phyloP scores from a whole-genome alignment of 2,329 filamentous ascomycete species.

The Ophiostoma novo-ulmi region DNA sequence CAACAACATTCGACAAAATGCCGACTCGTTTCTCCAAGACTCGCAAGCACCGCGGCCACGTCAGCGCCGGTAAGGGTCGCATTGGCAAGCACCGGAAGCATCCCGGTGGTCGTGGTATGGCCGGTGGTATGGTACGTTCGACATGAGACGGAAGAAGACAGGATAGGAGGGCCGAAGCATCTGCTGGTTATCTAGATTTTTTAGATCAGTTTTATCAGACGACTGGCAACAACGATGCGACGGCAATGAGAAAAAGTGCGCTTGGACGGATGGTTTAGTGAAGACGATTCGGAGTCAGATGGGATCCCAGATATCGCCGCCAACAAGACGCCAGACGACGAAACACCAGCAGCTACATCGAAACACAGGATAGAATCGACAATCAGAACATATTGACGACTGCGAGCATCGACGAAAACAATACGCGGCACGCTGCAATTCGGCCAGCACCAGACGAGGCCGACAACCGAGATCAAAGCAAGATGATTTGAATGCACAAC shows the following conservation, averaged over 20 bases:
- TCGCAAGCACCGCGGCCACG: conserved; percentile 89
- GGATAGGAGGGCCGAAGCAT: background rate
- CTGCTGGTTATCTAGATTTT: background rate
- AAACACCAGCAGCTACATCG: background rate
- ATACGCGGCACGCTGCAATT: background rate
- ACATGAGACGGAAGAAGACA: conserved; percentile 1
- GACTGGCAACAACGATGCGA: background rate
- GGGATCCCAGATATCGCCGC: background rate
- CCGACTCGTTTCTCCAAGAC: conserved; percentile 72
- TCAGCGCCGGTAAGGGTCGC: conserved; percentile 97
- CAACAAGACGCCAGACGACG: background rate
- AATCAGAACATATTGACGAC: too few species aligned
- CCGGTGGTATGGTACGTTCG: conserved; percentile 64
- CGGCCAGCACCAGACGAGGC: background rate
- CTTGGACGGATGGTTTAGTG: background rate
- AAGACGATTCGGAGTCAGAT: background rate
- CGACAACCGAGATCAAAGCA: background rate
- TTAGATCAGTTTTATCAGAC: background rate
- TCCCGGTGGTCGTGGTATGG: conserved; percentile 75
- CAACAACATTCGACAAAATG: conserved; percentile 33
- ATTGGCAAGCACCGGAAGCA: conserved; percentile 98
- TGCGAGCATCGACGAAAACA: background rate
- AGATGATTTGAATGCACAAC: background rate
- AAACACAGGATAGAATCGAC: background rate
- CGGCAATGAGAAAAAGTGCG: background rate